A percentile compares a stretch with the other conserved stretches of the same genome.
Conservation (phyloP, 257 asterid genomes). For the Solanum arcanum region DNA sequence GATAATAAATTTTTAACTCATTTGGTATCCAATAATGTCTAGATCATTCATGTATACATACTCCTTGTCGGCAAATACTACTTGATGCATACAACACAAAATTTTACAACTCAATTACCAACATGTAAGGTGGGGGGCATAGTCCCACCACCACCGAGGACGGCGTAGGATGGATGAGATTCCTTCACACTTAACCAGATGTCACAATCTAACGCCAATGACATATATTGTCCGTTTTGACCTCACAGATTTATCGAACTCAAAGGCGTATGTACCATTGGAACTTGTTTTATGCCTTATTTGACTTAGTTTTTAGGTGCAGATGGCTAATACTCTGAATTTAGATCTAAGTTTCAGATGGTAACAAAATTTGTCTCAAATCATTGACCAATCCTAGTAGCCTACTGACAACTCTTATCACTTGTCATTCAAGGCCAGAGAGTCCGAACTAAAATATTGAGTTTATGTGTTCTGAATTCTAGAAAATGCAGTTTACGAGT, state of each 20-base stretch:
- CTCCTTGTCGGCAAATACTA: neutral
- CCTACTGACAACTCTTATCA: neutral
- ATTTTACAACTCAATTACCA: neutral
- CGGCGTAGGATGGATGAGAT: neutral
- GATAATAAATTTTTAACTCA: slow-evolving; percentile 2
- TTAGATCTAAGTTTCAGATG: neutral
- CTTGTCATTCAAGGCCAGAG: neutral
- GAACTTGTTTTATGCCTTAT: neutral
- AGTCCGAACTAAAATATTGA: neutral
- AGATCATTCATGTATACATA: neutral
- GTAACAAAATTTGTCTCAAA: neutral
- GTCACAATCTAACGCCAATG: neutral
- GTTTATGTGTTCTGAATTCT: neutral
- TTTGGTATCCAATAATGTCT: slow-evolving; percentile 3
- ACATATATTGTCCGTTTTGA: neutral
- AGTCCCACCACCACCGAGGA: neutral
- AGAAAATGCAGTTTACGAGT: neutral
- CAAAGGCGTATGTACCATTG: neutral
- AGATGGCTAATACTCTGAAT: neutral
- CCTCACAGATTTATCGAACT: neutral
- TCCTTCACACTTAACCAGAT: neutral
- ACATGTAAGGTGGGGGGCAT: neutral
- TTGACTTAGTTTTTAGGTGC: neutral
- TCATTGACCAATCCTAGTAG: neutral
- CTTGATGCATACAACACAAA: neutral